Evolutionary conservation across 768 basidiomycete species (phyloP).

Genomic region (Collybia mongolica): DNA sequence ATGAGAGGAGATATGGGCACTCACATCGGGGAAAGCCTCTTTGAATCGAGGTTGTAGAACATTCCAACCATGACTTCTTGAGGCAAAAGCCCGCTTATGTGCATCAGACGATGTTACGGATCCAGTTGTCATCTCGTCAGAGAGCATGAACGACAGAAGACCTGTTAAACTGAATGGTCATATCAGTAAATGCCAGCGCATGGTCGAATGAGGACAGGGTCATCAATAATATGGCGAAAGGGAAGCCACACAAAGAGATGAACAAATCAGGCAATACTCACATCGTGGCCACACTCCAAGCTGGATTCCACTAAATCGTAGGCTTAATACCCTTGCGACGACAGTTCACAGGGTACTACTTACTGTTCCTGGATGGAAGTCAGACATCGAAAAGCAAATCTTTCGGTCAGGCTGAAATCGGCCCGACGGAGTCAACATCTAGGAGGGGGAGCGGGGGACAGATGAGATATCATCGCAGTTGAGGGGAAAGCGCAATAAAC

Average conservation of each 20-base stretch:
- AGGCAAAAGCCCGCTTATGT: conserved; percentile 78
- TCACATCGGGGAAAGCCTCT: conserved; percentile 87
- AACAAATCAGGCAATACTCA: conserved; percentile 36
- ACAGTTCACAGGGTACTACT: conserved; percentile 29
- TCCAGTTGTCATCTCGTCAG: conserved; percentile 96
- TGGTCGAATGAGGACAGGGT: conserved; percentile 1
- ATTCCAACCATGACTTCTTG: conserved; percentile 86
- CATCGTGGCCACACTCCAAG: conserved; percentile 96
- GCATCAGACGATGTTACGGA: conserved; percentile 77
- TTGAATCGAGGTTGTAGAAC: conserved; percentile 73
- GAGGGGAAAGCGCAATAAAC: conserved; percentile 35
- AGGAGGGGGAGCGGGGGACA: conserved; percentile 3
- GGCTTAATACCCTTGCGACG: background rate
- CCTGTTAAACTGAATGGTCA: conserved; percentile 73
- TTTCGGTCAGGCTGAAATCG: conserved; percentile 91
- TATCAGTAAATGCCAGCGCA: too few relatives aligned
- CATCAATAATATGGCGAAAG: conserved; percentile 6
- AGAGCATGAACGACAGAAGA: conserved; percentile 90
- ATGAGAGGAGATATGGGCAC: conserved; percentile 24
- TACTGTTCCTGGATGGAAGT: conserved; percentile 88
- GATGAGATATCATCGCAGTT: conserved; percentile 6
- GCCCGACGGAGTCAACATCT: conserved; percentile 93
- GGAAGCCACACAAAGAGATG: conserved; percentile 4
- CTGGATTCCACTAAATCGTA: conserved; percentile 79
- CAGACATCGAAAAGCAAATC: conserved; percentile 98